phyloP scores from a whole-genome alignment of 768 basidiomycete genomes.

The Phylloporus sp. region DNA sequence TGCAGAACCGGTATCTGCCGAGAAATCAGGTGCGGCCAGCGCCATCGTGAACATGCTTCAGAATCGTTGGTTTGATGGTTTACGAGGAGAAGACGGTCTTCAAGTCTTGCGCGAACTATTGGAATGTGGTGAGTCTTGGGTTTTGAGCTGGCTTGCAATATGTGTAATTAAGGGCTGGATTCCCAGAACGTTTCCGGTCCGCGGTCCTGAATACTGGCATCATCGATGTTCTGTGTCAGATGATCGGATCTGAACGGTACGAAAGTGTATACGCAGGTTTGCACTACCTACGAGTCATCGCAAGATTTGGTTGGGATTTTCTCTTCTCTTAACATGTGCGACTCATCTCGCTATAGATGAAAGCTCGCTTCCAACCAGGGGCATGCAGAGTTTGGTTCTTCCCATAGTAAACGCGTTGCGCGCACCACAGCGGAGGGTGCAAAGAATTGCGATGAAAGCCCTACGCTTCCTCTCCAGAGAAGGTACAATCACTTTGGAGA shows the following conservation, averaged over 20 bases:
- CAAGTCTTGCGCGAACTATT: constrained; percentile 16
- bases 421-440: constrained; percentile 14
- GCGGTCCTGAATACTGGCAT: constrained; percentile 13
- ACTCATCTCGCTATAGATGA: neutral
- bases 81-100: constrained; percentile 25
- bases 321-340: neutral
- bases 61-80: constrained; percentile 28
- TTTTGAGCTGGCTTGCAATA: too few relatives aligned
- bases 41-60: constrained; percentile 21
- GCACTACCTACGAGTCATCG: constrained; percentile 22
- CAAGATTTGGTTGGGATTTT: constrained; percentile 14
- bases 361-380: neutral
- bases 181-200: constrained; percentile 14
- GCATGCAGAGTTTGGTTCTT: constrained; percentile 5
- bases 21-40: neutral
- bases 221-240: constrained; percentile 10
- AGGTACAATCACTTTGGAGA: constrained; percentile 3
- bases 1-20: constrained; percentile 3
- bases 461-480: constrained; percentile 13
- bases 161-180: neutral
- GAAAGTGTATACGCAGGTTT: constrained; percentile 16
- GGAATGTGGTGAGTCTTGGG: constrained; percentile 16
- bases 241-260: constrained; percentile 10
- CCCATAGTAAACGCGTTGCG: constrained; percentile 15
- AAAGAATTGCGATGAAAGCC: constrained; percentile 10